phyloP scores from a whole-genome alignment of 768 basidiomycete species.

The Cystobasidium tubakii region DNA sequence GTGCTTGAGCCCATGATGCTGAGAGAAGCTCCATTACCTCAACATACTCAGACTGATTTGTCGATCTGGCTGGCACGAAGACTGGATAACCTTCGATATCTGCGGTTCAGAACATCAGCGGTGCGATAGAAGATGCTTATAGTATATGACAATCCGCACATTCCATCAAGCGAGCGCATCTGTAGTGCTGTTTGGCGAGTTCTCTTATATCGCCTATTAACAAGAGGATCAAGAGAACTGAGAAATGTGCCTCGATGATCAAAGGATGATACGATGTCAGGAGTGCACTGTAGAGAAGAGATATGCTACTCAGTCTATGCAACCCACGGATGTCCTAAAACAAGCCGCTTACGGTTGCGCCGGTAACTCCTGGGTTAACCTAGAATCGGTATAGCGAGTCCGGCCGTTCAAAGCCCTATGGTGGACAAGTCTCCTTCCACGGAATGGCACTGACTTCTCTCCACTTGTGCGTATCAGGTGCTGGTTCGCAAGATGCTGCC shows the following conservation, averaged over 20 bases:
- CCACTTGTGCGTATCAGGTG: slow-evolving; percentile 16
- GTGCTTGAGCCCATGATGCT: slow-evolving; percentile 57
- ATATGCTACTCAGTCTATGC: too few species aligned
- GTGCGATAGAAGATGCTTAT: background rate
- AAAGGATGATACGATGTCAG: slow-evolving; percentile 83
- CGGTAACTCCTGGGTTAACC: slow-evolving; percentile 1
- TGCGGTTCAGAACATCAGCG: slow-evolving; percentile 50
- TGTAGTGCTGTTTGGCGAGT: slow-evolving; percentile 62
- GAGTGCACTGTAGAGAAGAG: slow-evolving; percentile 45
- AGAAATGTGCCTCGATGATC: slow-evolving; percentile 79
- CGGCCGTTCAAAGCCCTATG: slow-evolving; percentile 38
- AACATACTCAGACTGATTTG: slow-evolving; percentile 75
- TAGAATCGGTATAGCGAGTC: slow-evolving; percentile 35
- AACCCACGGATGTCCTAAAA: too few species aligned
- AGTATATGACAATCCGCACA: background rate
- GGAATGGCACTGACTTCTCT: slow-evolving; percentile 39
- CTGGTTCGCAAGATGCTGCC: slow-evolving; percentile 16
- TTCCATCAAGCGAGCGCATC: slow-evolving; percentile 60
- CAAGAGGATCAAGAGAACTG: slow-evolving; percentile 65
- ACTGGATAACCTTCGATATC: slow-evolving; percentile 82
- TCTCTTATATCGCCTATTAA: slow-evolving; percentile 69
- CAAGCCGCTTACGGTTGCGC: background rate
- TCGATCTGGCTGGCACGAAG: slow-evolving; percentile 76
- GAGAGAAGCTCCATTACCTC: slow-evolving; percentile 78
- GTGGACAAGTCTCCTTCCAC: slow-evolving; percentile 39